Evolutionary conservation across 2,329 filamentous ascomycete species (phyloP), one percentile per base, ranked within the genome.

Genomic region (Colletotrichum sidae): DNA sequence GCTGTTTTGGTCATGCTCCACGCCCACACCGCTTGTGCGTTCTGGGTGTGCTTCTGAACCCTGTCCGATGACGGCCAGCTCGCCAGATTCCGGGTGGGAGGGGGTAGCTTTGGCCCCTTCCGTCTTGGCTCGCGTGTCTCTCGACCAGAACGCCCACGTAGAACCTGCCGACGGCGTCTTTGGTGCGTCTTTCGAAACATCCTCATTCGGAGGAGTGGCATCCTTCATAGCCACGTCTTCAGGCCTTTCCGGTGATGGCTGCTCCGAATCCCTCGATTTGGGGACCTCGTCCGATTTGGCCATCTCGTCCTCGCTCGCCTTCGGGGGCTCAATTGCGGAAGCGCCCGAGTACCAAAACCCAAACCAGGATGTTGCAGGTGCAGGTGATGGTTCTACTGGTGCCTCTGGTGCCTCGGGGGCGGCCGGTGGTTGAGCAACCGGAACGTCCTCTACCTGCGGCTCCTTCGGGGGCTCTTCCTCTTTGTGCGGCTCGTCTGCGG

Each of bases 61-160:
- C 74, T 89, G 80, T 39, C 86, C 80, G 67, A 86, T 81, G 55
- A 90, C 81, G 4, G 88, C 88, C 50, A 90, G 78, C 71, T 84
- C 81, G 33, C 81, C 88, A 69, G 75, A 72, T 71, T 82, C 86
- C 41, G 72, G 79, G 2, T 67, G 61, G 4, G 44, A 6, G 2
- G 72, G 39, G 10, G 72, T 59, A 37, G 8, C 45, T 13, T 61
- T 61, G 53, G 78, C 79, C 1, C 71, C 73, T 4, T 71, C 71
- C 9, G 75, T 69, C 45, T 77, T 80, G 8, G 79, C 74, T 1
- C 76, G 70, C 2, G 81, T 76, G 69, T 90, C 88, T 50, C 84
- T 86, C 12, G 90, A 93, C 92, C 92, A 95, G 69, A 95, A 94
- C 0, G 90, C 92, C 92, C 92, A 95, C 0, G 90, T 92, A 0